Evolutionary conservation across 495 filamentous ascomycete genomes (phyloP), one percentile per base, ranked within the genome.

Genomic region (Penicillium parvum): DNA sequence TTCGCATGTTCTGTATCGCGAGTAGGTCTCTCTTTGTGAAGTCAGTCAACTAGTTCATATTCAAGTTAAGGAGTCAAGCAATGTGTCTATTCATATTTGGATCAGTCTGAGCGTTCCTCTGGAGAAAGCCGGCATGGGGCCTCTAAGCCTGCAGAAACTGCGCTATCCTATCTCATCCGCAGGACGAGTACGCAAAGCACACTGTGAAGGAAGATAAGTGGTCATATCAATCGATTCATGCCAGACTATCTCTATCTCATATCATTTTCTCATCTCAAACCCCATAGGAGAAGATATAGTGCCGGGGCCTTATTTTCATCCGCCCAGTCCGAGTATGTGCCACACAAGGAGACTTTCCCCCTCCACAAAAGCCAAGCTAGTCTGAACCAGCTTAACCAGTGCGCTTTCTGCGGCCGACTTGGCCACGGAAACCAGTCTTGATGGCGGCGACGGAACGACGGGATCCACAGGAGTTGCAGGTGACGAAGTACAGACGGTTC

Each of bases 351-450:
- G 49, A 55, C 47, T 43, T 52, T 46, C 49, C 46, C 40, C 52
- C 42, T 45, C 38, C 41, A 42, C 18, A 39, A 49, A 30, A 33
- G 37, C 29, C 39, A 48, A 49, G 49, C 47, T 28, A 43, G 19
- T 26, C 11, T 37, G 23, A 26, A 18, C 28, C 37, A 30, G 15
- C 49, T 66, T 71, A 71, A 58, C 61, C 67, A 55, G 63, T 60
- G 50, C 68, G 79, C 74, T 81, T 88, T 73, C 92, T 82, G 84
- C 96, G 96, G 60, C 91, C 91, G 67, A 98, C 86, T 71, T 95
- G 89, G 64, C 88, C 88, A 58, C 88, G 88, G 88, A 97, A 98
- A 87, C 92, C 92, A 29, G 88, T 95, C 83, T 97, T 98, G 84
- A 98, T 97, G 39, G 92, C 88, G 45, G 87, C 85, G 66, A 98